Evolutionary conservation across 2,329 filamentous ascomycete species (phyloP), one percentile per base, ranked within the genome.

Genomic region (Aspergillus chevalieri): DNA sequence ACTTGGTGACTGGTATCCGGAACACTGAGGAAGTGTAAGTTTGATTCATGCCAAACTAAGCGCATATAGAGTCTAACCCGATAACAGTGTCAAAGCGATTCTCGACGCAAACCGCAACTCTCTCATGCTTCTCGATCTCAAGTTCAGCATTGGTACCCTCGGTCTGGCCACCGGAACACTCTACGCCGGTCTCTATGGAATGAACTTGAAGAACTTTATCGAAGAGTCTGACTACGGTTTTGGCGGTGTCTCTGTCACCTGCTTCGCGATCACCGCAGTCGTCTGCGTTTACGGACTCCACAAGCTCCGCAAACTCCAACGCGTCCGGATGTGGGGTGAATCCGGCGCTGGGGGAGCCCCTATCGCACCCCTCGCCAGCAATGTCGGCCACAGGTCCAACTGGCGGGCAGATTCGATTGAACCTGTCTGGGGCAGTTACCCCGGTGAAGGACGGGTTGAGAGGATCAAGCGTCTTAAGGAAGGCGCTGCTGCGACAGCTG

Each of bases 201-300:
- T 97, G 91, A 98, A 98, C 74, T 76, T 98, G 56, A 94, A 96
- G 67, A 97, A 97, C 72, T 97, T 96, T 70, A 89, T 97, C 61
- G 93, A 98, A 74, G 92, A 97, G 66, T 91, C 87, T 1, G 82
- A 89, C 69, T 81, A 89, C 69, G 93, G 92, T 9, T 97, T 98
- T 67, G 79, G 78, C 43, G 81, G 81, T 47, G 84, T 98, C 52
- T 89, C 86, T 2, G 77, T 74, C 15, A 75, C 81, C 52, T 94
- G 88, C 50, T 79, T 85, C 49, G 61, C 85, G 49, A 84, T 91
- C 67, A 89, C 88, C 12, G 79, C 85, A 48, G 60, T 91, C 7
- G 87, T 95, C 46, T 92, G 87, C 73, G 80, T 82, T 61, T 95
- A 92, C 69, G 91, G 93, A 4, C 78, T 97, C 44, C 78, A 79